Evolutionary conservation across 1,284 basidiomycete genomes (phyloP).

Genomic region (Ganoderma resinaceum): DNA sequence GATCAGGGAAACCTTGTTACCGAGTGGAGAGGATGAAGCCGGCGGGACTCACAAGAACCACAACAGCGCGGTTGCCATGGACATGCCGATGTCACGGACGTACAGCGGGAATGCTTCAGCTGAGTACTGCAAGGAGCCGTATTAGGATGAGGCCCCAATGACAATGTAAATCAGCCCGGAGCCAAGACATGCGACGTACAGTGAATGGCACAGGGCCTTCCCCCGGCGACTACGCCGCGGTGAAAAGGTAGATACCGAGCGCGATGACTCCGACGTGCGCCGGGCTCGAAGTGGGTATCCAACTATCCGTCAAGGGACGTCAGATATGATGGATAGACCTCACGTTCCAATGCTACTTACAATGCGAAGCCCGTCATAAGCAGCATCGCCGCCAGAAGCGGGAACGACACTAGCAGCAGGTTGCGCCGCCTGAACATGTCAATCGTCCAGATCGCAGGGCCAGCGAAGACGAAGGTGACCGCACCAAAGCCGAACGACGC

Average conservation of each 20-base stretch:
- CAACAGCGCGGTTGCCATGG: slow-evolving; percentile 63
- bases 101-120: slow-evolving; percentile 79
- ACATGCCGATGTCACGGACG: slow-evolving; percentile 78
- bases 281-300: slow-evolving; percentile 45
- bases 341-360: background rate
- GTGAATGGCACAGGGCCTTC: slow-evolving; percentile 86
- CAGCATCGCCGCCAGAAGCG: slow-evolving; percentile 66
- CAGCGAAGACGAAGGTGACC: slow-evolving; percentile 59
- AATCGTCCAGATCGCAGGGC: slow-evolving; percentile 63
- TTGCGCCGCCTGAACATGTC: slow-evolving; percentile 77
- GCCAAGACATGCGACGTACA: background rate
- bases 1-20: background rate
- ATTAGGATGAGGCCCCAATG: no score
- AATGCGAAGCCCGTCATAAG: slow-evolving; percentile 69
- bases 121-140: slow-evolving; percentile 50
- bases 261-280: slow-evolving; percentile 59
- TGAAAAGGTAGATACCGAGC: slow-evolving; percentile 70
- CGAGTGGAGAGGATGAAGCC: no score
- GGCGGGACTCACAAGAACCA: slow-evolving; percentile 58
- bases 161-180: background rate
- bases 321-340: background rate
- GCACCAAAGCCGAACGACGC: slow-evolving; percentile 66
- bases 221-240: slow-evolving; percentile 70
- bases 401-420: slow-evolving; percentile 71
- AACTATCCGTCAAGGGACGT: slow-evolving; percentile 23